phyloP scores from a whole-genome alignment of 805 yeast genomes.

The Jamesozyma piceae region DNA sequence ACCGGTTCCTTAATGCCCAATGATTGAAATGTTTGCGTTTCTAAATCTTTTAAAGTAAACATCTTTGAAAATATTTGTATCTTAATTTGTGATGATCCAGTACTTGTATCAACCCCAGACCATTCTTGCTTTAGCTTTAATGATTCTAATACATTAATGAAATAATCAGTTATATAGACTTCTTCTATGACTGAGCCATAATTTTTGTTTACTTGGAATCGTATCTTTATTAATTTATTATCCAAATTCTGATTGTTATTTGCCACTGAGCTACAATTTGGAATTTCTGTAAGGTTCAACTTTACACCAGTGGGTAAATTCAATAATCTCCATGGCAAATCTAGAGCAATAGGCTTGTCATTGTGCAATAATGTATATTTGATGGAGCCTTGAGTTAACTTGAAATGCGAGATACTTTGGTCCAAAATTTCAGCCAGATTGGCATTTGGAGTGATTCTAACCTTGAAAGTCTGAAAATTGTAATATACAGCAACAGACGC shows the following conservation, averaged over 20 bases:
- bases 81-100: constrained; percentile 1
- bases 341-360: constrained; percentile 28
- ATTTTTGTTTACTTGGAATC: constrained; percentile 23
- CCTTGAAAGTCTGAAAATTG: constrained; percentile 29
- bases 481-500: constrained; percentile 31
- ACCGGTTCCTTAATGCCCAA: constrained; percentile 15
- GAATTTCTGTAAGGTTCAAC: constrained; percentile 21
- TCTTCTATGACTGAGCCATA: constrained; percentile 18
- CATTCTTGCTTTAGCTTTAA: constrained; percentile 9
- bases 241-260: background rate
- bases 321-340: constrained; percentile 36
- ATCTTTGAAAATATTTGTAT: constrained; percentile 22
- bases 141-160: constrained; percentile 8
- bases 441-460: constrained; percentile 31
- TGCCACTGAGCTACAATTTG: background rate
- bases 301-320: constrained; percentile 40
- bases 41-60: constrained; percentile 8
- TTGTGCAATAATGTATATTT: constrained; percentile 28
- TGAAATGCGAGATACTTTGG: constrained; percentile 32
- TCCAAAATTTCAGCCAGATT: constrained; percentile 32
- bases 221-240: constrained; percentile 20
- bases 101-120: constrained; percentile 5
- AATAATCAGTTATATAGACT: constrained; percentile 13
- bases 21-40: constrained; percentile 9
- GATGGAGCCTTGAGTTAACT: constrained; percentile 13